Conservation (phyloP, 176 grass and related monocot species). For the Carex scoparia region DNA sequence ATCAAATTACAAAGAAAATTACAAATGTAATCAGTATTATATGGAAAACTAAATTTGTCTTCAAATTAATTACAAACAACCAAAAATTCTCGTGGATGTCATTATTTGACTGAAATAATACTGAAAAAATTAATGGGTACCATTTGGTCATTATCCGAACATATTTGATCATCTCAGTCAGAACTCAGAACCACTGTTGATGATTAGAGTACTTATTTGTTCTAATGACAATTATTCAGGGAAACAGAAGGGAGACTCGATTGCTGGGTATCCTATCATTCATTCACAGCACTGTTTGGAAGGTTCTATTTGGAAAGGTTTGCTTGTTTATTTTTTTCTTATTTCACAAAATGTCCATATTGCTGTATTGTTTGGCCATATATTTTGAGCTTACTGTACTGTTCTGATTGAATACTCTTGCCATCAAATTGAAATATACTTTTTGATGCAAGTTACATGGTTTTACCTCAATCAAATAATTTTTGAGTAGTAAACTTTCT, state of each 20-base stretch:
- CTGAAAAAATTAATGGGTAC: not conserved
- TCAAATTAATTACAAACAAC: not conserved
- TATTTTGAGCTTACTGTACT: not conserved
- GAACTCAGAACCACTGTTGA: not conserved
- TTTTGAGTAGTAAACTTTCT: not conserved
- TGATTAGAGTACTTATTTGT: not conserved
- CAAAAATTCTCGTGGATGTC: not conserved
- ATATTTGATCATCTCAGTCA: not conserved
- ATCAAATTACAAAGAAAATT: not conserved
- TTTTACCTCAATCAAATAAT: not conserved
- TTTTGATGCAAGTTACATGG: not conserved
- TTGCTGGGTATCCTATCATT: conserved; percentile 84
- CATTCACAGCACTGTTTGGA: conserved; percentile 98
- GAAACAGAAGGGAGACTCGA: conserved; percentile 88
- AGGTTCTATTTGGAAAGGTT: conserved; percentile 99
- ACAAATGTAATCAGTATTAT: not conserved
- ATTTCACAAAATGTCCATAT: not conserved
- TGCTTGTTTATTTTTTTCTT: not conserved
- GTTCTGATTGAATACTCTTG: not conserved
- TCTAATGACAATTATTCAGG: conserved; percentile 40
- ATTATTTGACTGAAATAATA: not conserved
- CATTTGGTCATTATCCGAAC: not conserved
- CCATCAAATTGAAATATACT: not conserved
- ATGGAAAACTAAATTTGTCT: not conserved
- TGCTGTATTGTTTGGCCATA: not conserved